These are phyloP conservation scores for Metschnikowia similis DNA, from an alignment of 805 yeast species.

Conservation along the genomic window DNA sequence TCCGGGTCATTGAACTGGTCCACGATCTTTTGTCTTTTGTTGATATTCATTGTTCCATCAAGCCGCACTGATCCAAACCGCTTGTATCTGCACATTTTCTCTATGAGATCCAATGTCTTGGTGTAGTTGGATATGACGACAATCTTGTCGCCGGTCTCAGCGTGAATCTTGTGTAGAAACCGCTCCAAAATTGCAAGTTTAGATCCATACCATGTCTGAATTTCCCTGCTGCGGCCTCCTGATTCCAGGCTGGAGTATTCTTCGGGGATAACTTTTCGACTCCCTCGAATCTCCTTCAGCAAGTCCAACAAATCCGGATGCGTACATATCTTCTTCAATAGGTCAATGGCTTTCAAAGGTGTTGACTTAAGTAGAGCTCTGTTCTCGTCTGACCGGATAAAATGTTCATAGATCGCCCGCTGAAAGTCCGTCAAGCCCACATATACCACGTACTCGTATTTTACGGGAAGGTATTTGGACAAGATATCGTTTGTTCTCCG, in stretches of 20 bases:
- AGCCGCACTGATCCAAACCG: constrained; percentile 76
- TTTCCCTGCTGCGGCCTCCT: constrained; percentile 60
- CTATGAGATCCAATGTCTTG: constrained; percentile 87
- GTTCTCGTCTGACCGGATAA: constrained; percentile 76
- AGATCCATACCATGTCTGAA: constrained; percentile 81
- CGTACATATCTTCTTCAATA: constrained; percentile 85
- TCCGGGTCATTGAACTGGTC: constrained; percentile 90
- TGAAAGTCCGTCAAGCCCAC: constrained; percentile 81
- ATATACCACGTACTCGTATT: constrained; percentile 95
- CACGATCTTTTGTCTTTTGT: constrained; percentile 88
- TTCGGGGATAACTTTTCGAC: constrained; percentile 62
- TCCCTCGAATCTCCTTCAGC: constrained; percentile 74
- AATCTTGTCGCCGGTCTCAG: constrained; percentile 89
- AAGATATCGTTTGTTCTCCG: constrained; percentile 93
- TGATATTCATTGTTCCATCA: constrained; percentile 90
- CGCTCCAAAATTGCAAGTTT: constrained; percentile 82
- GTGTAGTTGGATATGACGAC: constrained; percentile 94
- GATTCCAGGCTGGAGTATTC: constrained; percentile 49
- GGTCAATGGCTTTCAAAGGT: constrained; percentile 84
- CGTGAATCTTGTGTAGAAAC: constrained; percentile 69
- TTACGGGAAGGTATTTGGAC: constrained; percentile 90
- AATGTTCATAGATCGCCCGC: constrained; percentile 61
- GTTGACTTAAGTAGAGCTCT: constrained; percentile 65
- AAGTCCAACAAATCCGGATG: constrained; percentile 85
- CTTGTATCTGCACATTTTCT: constrained; percentile 71